phyloP scores from a whole-genome alignment of 805 yeast species.

The Sugiyamaella smithiae region DNA sequence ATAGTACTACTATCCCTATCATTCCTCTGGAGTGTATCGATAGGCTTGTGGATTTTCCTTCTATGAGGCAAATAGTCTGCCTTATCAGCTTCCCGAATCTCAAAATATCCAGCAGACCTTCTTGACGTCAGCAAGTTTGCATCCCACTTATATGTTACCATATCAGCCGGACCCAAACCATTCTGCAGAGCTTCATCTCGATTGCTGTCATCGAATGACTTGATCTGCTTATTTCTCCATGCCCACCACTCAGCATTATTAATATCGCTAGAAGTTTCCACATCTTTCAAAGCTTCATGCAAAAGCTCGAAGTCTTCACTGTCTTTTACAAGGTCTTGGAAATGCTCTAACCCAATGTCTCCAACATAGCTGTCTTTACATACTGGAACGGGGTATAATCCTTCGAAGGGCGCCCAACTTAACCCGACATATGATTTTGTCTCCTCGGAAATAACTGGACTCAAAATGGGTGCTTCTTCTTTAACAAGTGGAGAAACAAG shows the following conservation, averaged over 20 bases:
- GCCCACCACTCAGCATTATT: slow-evolving; percentile 56
- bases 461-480: no score
- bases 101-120: slow-evolving; percentile 46
- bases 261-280: slow-evolving; percentile 30
- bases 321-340: slow-evolving; percentile 62
- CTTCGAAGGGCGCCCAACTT: slow-evolving; percentile 42
- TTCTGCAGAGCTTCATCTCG: slow-evolving; percentile 15
- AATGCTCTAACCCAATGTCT: slow-evolving; percentile 42
- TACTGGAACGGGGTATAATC: slow-evolving; percentile 54
- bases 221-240: slow-evolving; percentile 51
- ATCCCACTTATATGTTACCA: slow-evolving; percentile 6
- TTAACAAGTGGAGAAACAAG: slow-evolving; percentile 27
- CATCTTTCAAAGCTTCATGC: slow-evolving; percentile 41
- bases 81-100: slow-evolving; percentile 71
- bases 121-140: neutral
- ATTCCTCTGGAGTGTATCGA: slow-evolving; percentile 25
- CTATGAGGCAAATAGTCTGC: slow-evolving; percentile 80
- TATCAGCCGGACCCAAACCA: slow-evolving; percentile 45
- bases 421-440: slow-evolving; percentile 26
- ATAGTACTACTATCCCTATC: slow-evolving; percentile 18
- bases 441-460: slow-evolving; percentile 19
- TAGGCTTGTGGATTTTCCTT: slow-evolving; percentile 47
- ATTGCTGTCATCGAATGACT: slow-evolving; percentile 13
- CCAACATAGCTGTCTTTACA: slow-evolving; percentile 40
- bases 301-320: slow-evolving; percentile 67